Evolutionary conservation across 176 grass and related monocot species (phyloP).

Genomic region (Phoenix dactylifera): DNA sequence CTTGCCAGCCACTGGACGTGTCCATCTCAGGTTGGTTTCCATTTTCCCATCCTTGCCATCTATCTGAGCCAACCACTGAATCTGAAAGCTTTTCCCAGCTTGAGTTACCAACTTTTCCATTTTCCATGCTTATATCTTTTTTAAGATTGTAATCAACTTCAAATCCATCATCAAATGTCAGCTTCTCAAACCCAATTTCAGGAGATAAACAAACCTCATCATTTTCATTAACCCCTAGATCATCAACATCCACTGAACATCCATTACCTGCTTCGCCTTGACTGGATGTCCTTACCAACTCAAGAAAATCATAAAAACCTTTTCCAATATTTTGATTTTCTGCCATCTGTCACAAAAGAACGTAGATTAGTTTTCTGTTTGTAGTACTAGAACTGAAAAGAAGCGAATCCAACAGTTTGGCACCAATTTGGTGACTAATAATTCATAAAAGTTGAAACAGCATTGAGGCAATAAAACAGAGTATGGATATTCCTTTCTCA

Average conservation of each 20-base stretch:
- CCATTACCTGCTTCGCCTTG: slow-evolving; percentile 39
- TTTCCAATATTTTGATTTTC: slow-evolving; percentile 58
- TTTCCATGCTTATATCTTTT: slow-evolving; percentile 33
- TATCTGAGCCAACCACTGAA: slow-evolving; percentile 33
- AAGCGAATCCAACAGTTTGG: no score
- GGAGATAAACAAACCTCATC: slow-evolving; percentile 65
- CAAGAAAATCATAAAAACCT: slow-evolving; percentile 77
- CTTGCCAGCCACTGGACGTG: no score
- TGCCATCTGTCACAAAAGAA: slow-evolving; percentile 41
- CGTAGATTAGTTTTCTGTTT: not conserved
- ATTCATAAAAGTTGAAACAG: no score
- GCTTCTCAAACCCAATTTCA: slow-evolving; percentile 35
- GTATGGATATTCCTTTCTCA: no score
- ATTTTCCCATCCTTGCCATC: slow-evolving; percentile 60
- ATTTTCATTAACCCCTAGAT: slow-evolving; percentile 41
- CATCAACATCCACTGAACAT: slow-evolving; percentile 74
- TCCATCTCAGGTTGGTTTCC: not conserved
- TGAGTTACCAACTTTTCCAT: slow-evolving; percentile 15
- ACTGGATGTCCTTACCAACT: slow-evolving; percentile 42
- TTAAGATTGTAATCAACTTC: slow-evolving; percentile 35
- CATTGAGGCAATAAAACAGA: no score
- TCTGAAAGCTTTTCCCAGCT: slow-evolving; percentile 42
- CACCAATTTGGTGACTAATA: no score
- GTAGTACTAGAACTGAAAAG: not conserved
- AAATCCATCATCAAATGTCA: slow-evolving; percentile 61